A percentile compares a stretch with the other conserved stretches of the same genome.
Evolutionary conservation across 176 grass and related monocot genomes (phyloP).

Genomic region (Eremochloa ophiuroides): DNA sequence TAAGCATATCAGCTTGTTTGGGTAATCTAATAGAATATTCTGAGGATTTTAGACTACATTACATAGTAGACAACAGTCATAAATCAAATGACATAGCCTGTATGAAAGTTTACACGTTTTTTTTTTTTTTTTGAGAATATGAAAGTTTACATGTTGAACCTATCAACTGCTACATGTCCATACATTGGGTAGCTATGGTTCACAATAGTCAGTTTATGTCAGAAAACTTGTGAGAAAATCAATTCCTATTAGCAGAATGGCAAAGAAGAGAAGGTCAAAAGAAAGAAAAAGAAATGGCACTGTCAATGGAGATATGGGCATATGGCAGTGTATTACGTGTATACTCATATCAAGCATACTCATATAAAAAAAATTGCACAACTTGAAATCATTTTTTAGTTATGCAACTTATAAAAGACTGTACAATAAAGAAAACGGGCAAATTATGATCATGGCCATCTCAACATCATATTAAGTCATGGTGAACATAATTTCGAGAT

Average conservation of each 20-base stretch:
- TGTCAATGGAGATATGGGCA: background rate
- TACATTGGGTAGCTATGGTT: background rate
- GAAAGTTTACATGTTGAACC: background rate
- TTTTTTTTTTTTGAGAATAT: no score
- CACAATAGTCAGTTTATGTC: background rate
- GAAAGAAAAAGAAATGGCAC: background rate
- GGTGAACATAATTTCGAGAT: slow-evolving; percentile 9
- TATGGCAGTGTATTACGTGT: background rate
- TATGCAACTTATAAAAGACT: background rate
- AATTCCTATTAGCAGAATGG: background rate
- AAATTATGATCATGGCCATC: background rate
- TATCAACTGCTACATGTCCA: background rate
- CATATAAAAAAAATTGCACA: background rate
- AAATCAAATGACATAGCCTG: background rate
- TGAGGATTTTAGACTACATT: background rate
- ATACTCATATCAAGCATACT: background rate
- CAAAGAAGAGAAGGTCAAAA: background rate
- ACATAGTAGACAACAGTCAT: background rate
- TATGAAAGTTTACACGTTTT: background rate
- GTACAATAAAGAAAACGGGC: background rate
- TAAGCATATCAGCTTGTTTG: background rate
- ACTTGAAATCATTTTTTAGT: background rate
- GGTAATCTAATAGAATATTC: background rate
- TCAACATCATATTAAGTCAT: background rate
- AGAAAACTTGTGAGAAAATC: background rate